Conservation (phyloP, 2,329 filamentous ascomycete species). For the Neonectria punicea region DNA sequence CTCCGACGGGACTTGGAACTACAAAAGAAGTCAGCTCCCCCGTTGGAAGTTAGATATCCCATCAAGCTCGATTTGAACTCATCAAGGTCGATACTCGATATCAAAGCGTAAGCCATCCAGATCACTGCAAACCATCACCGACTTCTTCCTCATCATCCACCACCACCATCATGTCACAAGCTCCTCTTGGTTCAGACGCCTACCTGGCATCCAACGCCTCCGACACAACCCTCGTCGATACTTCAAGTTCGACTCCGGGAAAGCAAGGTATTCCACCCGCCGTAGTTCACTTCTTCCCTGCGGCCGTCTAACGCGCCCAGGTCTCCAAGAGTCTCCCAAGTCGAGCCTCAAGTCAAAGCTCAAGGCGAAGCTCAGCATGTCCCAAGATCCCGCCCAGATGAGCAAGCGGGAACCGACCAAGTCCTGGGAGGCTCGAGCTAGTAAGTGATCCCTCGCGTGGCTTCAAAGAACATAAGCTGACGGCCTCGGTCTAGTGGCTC, state of each 20-base stretch:
- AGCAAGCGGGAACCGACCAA: slow-evolving; percentile 34
- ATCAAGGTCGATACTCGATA: not conserved
- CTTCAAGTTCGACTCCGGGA: slow-evolving; percentile 24
- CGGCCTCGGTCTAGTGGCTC: slow-evolving; percentile 24
- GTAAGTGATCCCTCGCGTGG: slow-evolving; percentile 24
- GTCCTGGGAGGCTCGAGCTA: slow-evolving; percentile 41
- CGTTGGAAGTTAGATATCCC: not conserved
- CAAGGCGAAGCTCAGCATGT: slow-evolving; percentile 34
- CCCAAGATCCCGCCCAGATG: slow-evolving; percentile 36
- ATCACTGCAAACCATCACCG: not conserved
- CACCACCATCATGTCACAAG: slow-evolving; percentile 31
- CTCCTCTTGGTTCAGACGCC: slow-evolving; percentile 29
- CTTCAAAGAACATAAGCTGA: slow-evolving; percentile 11
- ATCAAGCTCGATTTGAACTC: not conserved
- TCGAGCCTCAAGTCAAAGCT: slow-evolving; percentile 37
- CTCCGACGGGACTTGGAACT: not conserved
- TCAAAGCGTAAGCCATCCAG: not conserved
- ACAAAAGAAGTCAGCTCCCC: slow-evolving; percentile 22
- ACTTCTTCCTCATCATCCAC: not conserved
- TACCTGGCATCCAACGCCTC: slow-evolving; percentile 37
- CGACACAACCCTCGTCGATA: slow-evolving; percentile 39
- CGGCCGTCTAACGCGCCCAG: slow-evolving; percentile 15
- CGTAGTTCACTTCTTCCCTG: too few species aligned
- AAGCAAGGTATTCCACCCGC: slow-evolving; percentile 30
- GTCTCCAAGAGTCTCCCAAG: slow-evolving; percentile 21